Base-by-base conservation (phyloP, 2,329 filamentous ascomycete genomes). In the Beauveria pseudobassiana region DNA sequence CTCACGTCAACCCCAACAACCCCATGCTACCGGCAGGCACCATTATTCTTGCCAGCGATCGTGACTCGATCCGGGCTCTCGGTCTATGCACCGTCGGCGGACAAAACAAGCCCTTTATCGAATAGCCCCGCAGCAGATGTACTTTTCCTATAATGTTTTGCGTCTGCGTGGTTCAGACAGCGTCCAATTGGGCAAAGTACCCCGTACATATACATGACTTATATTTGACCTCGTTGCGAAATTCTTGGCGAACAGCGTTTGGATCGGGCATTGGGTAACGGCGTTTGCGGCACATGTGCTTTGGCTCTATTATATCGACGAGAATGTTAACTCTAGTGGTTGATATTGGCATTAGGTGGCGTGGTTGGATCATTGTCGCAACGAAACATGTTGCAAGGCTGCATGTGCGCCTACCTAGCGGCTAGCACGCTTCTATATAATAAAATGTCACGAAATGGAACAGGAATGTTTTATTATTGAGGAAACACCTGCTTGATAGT, bases 1-100 rank as follows among this genome's bases (percentile, higher is more conserved):
- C 90, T 18, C 86, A 90, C 64, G 88, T 98, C 64, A 91, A 93
- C 67, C 89, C 89, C 0, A 90, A 95, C 64, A 91, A 96, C 64
- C 95, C 93, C 0, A 93, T 96, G 87, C 76, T 97, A n/a, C 93
- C 95, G 1, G 88, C 93, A 1, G 87, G 88, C 64, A 87, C 84
- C 8, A 95, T 99, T 65, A 85, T 98, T 62, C 81, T 89, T 56
- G 87, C 91, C 5, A 87, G 83, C 64, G 93, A 98, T 71, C 86
- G 78, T 61, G 82, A 87, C 66, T 82, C 84, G 18, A 74, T 87
- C 61, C 77, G 80, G 45, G 82, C 85, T n/a, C 72, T 87, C 18
- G 85, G 85, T 0, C 73, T 87, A n/a, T 87, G 85, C 65, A 77
- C 83, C 68, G 83, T 87, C 5, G 84, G 82, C 22, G 84, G 83